Evolutionary conservation across 2,329 filamentous ascomycete genomes (phyloP).

Genomic region (Sporothrix euskadiensis): DNA sequence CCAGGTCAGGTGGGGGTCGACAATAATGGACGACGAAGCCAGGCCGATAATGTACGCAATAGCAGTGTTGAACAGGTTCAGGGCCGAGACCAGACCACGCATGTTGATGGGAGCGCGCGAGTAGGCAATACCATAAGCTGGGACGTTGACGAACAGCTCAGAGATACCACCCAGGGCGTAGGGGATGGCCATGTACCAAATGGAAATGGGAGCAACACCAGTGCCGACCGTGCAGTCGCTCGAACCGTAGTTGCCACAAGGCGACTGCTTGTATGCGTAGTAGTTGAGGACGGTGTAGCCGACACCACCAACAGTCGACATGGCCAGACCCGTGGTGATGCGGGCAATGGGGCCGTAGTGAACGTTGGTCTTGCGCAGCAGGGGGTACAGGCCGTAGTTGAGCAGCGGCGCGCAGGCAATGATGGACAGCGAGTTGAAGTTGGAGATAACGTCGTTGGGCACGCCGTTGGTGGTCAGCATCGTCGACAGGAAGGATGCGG

Average conservation of each 20-base stretch:
- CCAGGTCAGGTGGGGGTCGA: conserved; percentile 53
- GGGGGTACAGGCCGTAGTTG: conserved; percentile 67
- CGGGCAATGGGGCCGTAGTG: conserved; percentile 74
- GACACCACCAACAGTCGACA: conserved; percentile 51
- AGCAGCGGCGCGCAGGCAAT: conserved; percentile 73
- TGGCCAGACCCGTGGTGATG: conserved; percentile 59
- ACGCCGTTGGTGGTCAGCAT: conserved; percentile 61
- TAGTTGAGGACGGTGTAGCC: conserved; percentile 47
- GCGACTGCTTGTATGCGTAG: conserved; percentile 46
- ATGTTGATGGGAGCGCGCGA: conserved; percentile 76
- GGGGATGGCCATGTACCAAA: conserved; percentile 59
- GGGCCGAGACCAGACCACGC: conserved; percentile 68
- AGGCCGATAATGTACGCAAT: conserved; percentile 69
- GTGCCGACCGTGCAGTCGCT: conserved; percentile 40
- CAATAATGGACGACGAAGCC: conserved; percentile 51
- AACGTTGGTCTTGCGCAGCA: conserved; percentile 63
- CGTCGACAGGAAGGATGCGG: conserved; percentile 51
- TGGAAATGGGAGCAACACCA: conserved; percentile 48
- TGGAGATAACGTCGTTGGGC: conserved; percentile 74
- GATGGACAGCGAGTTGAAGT: conserved; percentile 71
- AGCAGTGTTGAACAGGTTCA: conserved; percentile 69
- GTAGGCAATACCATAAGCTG: conserved; percentile 55
- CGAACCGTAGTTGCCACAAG: conserved; percentile 46
- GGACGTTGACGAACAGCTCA: conserved; percentile 54
- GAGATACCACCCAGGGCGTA: conserved; percentile 54